Base-by-base conservation (phyloP, 225 moss, liverwort and hornwort genomes). In the Sphagnum contortum region DNA sequence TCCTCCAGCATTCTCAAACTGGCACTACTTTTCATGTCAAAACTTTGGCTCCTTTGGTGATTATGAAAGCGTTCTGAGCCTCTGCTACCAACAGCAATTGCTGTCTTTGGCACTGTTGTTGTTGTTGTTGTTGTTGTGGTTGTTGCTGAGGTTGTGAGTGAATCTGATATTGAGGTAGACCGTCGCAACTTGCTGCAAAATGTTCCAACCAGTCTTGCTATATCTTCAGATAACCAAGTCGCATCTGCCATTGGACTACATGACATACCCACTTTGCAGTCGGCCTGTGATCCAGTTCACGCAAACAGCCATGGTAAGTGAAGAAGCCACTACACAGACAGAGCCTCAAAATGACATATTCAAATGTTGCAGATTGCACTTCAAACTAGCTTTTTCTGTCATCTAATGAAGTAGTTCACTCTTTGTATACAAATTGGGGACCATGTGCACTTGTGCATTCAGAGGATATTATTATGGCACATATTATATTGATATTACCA, bases 111-210 rank as follows among this genome's bases (percentile, higher is more conserved):
- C 57, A 61, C 64, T 29, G 29, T 29, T 29, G 29, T 29, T 29
- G 29, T 29, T 29, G 29, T 29, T 29, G 29, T 29, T 29, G 29
- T 29, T 29, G 29, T 29, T 29, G 29, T 29, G 29, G 29, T 29
- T 29, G 29, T 29, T 66, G 67, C 44, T 66, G 68, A 72, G 59
- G 63, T 65, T 6, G 76, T 62, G 57, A 61, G 45, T 44, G 74
- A 47, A 8, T 80, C 75, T 51, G 69, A 8, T 60, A 57, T 48
- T 54, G 75, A 60, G 66, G 72, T 70, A 47, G 73, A 71, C 61
- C 80, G 68, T 50, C 84, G 80, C 29, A 84, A 73, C 73, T 81
- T 84, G 75, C 75, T 78, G 64, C 80, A 84, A 48, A 84, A 75
- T 57, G 73, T 67, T 51, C 84, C 84, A 49, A 84, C 71, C 67